Evolutionary conservation across 2,329 filamentous ascomycete genomes (phyloP).

Genomic region (Hymenoscyphus linearis): DNA sequence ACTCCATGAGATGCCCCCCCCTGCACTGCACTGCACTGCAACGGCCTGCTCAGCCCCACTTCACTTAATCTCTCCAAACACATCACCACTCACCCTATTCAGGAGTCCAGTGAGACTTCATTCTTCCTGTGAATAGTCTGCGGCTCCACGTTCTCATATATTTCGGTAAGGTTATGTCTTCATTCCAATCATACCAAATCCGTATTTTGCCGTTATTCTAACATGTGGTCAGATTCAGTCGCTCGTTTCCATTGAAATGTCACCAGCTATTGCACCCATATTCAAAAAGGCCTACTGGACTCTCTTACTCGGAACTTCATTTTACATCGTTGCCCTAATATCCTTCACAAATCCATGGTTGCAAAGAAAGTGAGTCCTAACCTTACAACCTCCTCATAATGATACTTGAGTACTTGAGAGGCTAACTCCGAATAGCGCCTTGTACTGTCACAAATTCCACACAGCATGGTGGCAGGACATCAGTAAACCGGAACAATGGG

Average conservation of each 20-base stretch:
- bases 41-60: too few species aligned
- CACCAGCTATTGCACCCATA: constrained; percentile 35
- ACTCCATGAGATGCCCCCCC: too few species aligned
- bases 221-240: not conserved
- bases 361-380: constrained; percentile 67
- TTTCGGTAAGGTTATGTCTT: not conserved
- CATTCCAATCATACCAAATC: not conserved
- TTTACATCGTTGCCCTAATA: constrained; percentile 64
- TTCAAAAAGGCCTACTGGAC: constrained; percentile 44
- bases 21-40: too few species aligned
- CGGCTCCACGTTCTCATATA: not conserved
- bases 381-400: too few species aligned
- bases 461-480: constrained; percentile 67
- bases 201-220: constrained; percentile 1
- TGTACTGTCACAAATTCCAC: constrained; percentile 80
- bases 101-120: not conserved
- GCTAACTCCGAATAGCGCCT: constrained; percentile 41
- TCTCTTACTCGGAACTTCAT: constrained; percentile 52
- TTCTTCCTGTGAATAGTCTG: constrained; percentile 3
- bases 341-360: constrained; percentile 63
- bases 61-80: not conserved
- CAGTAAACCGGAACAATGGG: constrained; percentile 73
- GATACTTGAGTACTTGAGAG: too few species aligned
- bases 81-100: not conserved
- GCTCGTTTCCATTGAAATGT: constrained; percentile 14